Base-by-base conservation (phyloP, 2,329 filamentous ascomycete species). In the Geosmithia morbida region DNA sequence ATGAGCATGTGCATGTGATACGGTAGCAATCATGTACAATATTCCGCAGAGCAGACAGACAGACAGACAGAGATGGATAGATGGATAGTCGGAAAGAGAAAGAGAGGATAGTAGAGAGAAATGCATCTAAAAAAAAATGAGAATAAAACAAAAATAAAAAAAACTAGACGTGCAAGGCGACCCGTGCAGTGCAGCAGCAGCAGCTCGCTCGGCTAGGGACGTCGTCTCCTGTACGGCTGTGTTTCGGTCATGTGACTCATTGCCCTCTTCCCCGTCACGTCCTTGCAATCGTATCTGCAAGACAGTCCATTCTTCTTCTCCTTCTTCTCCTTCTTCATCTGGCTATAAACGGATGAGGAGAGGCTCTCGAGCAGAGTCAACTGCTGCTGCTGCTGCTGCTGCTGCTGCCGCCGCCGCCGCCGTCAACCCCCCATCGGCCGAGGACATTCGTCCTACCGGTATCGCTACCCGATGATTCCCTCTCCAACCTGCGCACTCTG, bases 401-500 rank as follows among this genome's bases (percentile, higher is more conserved):
- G 22, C 22, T 26, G 22, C 22, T 26, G 22, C 22, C 8, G 22
- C 22, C 8, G 22, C 22, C 8, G 2, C 43, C 30, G 13, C 43
- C 43, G 14, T 20, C 41, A 20, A 37, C 33, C 19, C 44, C 44
- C 44, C 44, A 46, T 22, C 11, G 19, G 8, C 44, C 44, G 39
- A 46, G 44, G 20, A 46, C 44, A 5, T 46, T 40, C 29, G 6
- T 29, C 26, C 26, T 29, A 37, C 14, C n/a, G 14, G 33, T 37
- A 37, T 7, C n/a, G 14, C 6, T 37, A 3, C 33, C 39, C 39
- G 40, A 13, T 18, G 33, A 46, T 33, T 42, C 37, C 4, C 6
- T 43, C 51, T 64, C 56, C 2, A 68, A 56, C 39, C 52, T 58
- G 52, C 62, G 67, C 1, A 75, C 61, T 14, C 66, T 55, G 14